Base-by-base conservation (phyloP, 208 protist species). In the Porcisia hertigi region DNA sequence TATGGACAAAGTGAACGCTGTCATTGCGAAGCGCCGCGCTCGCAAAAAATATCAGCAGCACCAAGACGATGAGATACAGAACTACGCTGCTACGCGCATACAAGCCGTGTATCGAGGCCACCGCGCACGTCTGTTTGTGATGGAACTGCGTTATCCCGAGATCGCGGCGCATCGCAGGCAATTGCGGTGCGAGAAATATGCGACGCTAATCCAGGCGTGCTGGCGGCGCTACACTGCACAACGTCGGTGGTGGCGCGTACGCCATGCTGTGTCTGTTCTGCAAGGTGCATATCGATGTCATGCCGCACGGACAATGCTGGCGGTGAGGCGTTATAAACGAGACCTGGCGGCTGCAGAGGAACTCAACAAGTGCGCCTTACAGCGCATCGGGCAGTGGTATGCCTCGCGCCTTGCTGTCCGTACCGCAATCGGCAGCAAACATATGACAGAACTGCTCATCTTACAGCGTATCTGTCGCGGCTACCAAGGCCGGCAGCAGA, bases 71-170 rank as follows among this genome's bases (percentile, higher is more conserved):
- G 84, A 91, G 71, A 62, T 81, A 36, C 55, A 74, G 36, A 52
- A 75, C 43, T 94, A 77, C 52, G 88, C 90, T 0, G 93, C 90
- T 6, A 72, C 75, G 16, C 69, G 66, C 25, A 93, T 97, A 39
- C 88, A 93, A 62, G 85, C 87, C 16, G 60, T 95, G 23, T 89
- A 82, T 58, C 89, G 88, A 59, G 90, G 90, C 25, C 81, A 94
- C 67, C 72, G 76, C 25, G 84, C 70, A 20, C 83, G 92, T 4
- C 60, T 64, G 4, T 70, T 71, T 20, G 77, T 83, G 45, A 39
- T 52, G n/a, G 83, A 78, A 39, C 79, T 91, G 75, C 87, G 85
- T 2, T 71, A 87, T 60, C 87, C 87, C 18, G 86, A 89, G 39
- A 75, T 88, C 14, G 69, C 62, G n/a, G 43, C 69, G 45, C 71